These are phyloP conservation scores for Aspergillus bridgeri DNA, from an alignment of 495 filamentous ascomycete genomes.

Conservation along the genomic window DNA sequence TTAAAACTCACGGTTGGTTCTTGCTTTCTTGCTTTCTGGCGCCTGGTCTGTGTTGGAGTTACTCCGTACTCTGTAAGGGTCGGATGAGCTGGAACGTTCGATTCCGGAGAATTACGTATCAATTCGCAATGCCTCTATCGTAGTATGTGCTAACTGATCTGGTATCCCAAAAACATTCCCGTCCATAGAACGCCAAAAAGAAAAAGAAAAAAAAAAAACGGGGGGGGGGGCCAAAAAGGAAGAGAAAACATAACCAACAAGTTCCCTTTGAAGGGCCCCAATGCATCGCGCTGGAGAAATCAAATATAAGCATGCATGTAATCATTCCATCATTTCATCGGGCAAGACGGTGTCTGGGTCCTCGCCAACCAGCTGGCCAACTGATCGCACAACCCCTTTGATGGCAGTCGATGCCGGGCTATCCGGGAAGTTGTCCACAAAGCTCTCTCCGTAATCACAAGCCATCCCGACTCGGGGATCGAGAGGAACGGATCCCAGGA, in stretches of 20 bases:
- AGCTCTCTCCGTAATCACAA: constrained; percentile 95
- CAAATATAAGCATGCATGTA: constrained; percentile 12
- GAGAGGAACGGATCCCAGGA: constrained; percentile 86
- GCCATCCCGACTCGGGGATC: constrained; percentile 94
- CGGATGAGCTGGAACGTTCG: background rate
- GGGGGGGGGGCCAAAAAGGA: background rate
- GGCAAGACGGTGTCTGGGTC: constrained; percentile 43
- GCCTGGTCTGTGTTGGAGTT: background rate
- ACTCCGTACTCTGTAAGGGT: too few species aligned
- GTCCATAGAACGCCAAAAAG: background rate
- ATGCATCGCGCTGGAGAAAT: constrained; percentile 8
- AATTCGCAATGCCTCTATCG: background rate
- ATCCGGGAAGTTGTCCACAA: constrained; percentile 89
- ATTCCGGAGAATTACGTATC: background rate
- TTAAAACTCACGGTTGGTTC: background rate
- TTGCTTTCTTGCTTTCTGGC: background rate
- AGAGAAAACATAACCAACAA: background rate
- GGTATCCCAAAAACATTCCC: background rate
- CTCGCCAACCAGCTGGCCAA: constrained; percentile 62
- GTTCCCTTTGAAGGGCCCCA: constrained; percentile 1
- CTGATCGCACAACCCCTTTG: constrained; percentile 66
- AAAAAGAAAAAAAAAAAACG: background rate
- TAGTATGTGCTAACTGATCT: background rate
- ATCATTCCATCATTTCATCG: constrained; percentile 30
- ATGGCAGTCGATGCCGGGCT: constrained; percentile 82